Conservation (phyloP, 768 basidiomycete genomes). For the Tricholoma hemisulphureum region DNA sequence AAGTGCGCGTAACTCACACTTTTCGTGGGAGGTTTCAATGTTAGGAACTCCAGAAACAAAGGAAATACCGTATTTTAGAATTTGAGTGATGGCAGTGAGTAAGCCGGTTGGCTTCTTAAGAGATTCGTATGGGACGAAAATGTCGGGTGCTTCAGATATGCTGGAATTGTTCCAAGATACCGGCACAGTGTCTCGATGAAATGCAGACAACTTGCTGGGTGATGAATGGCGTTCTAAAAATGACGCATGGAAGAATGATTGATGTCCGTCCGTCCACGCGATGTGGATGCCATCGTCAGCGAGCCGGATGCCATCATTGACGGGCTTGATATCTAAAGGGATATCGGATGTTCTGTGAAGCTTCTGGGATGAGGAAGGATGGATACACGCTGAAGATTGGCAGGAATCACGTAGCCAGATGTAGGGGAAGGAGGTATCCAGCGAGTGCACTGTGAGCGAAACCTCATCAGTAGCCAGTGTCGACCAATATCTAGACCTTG, state of each 20-base stretch:
- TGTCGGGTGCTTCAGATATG: conserved; percentile 29
- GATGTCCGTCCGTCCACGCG: conserved; percentile 59
- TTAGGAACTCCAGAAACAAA: conserved; percentile 72
- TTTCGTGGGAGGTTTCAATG: conserved; percentile 51
- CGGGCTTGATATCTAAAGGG: conserved; percentile 47
- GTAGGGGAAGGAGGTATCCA: conserved; percentile 54
- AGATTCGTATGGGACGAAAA: conserved; percentile 56
- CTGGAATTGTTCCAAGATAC: conserved; percentile 13
- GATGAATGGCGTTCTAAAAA: conserved; percentile 50
- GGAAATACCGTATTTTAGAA: conserved; percentile 69
- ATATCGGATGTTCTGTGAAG: conserved; percentile 70
- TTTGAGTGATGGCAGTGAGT: conserved; percentile 61
- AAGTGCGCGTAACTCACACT: conserved; percentile 67
- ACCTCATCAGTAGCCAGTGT: conserved; percentile 22
- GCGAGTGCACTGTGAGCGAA: conserved; percentile 35
- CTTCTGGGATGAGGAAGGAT: conserved; percentile 78
- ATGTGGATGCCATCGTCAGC: conserved; percentile 46
- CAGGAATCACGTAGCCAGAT: conserved; percentile 88
- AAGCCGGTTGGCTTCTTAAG: conserved; percentile 49
- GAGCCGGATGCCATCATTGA: conserved; percentile 39
- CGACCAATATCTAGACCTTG: conserved; percentile 18
- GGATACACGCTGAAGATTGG: conserved; percentile 63
- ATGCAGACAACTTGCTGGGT: conserved; percentile 15
- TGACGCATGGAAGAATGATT: conserved; percentile 48
- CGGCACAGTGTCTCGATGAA: conserved; percentile 13